These are phyloP conservation scores for Globisporangium parvum DNA, from an alignment of 352 stramenopile species.

Conservation along the genomic window DNA sequence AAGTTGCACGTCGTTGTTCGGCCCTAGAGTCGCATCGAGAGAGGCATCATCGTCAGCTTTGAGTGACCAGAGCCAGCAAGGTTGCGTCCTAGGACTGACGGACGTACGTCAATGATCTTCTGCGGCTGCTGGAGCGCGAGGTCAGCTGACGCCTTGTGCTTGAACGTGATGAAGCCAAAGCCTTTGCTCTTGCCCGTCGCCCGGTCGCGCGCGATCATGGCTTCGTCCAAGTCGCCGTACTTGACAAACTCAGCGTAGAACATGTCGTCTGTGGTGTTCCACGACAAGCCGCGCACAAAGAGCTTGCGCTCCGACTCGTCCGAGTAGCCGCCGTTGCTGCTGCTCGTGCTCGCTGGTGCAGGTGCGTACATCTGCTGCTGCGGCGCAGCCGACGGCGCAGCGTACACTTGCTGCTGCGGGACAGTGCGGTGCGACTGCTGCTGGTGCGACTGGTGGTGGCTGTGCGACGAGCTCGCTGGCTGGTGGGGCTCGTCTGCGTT, in stretches of 20 bases:
- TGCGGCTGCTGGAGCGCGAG: conserved; percentile 49
- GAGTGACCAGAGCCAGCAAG: neutral
- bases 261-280: conserved; percentile 45
- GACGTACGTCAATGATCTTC: conserved; percentile 64
- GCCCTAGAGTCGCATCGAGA: conserved; percentile 19
- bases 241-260: conserved; percentile 53
- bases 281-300: conserved; percentile 52
- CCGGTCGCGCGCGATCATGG: conserved; percentile 38
- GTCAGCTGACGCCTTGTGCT: conserved; percentile 33
- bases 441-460: conserved; percentile 4
- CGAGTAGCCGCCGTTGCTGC: conserved; percentile 1
- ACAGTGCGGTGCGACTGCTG: conserved; percentile 6
- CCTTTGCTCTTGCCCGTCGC: conserved; percentile 58
- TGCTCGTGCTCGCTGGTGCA: conserved; percentile 3
- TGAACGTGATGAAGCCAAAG: conserved; percentile 66
- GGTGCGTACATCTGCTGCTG: conserved; percentile 2
- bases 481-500: conserved; percentile 34
- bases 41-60: neutral
- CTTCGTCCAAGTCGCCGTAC: conserved; percentile 55
- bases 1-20: conserved; percentile 54
- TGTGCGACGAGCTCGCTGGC: neutral
- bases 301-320: conserved; percentile 54
- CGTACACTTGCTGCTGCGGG: neutral
- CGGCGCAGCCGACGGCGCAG: conserved; percentile 10
- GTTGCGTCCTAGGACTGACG: no score